Percentiles rank a stretch among this genome's conserved stretches.
Conservation (phyloP, 257 asterid species). For the Striga asiatica region DNA sequence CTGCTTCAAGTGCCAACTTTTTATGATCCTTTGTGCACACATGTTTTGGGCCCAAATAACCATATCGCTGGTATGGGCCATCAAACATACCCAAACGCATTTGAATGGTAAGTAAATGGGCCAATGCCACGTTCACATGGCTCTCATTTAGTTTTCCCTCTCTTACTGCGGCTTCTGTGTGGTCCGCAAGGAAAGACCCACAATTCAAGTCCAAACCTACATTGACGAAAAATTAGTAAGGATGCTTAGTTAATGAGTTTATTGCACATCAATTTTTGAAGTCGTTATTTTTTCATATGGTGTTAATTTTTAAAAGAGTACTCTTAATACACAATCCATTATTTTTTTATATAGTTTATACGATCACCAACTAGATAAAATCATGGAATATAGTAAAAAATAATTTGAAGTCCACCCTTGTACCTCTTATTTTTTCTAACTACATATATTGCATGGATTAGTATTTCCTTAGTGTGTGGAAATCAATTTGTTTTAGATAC, state of each 20-base stretch:
- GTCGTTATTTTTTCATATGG: no score
- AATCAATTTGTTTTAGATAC: no score
- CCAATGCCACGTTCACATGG: constrained; percentile 34
- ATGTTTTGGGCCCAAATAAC: constrained; percentile 44
- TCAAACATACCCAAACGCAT: constrained; percentile 88
- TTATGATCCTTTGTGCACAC: constrained; percentile 52
- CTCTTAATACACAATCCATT: neutral
- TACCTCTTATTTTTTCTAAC: no score
- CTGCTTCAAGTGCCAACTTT: constrained; percentile 63
- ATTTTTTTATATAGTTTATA: neutral
- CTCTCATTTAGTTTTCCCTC: constrained; percentile 33
- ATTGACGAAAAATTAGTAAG: no score
- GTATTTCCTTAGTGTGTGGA: no score
- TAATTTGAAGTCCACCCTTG: no score
- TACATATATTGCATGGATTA: no score
- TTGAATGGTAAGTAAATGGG: constrained; percentile 48
- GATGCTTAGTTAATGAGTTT: neutral
- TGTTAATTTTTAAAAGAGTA: no score
- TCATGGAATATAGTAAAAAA: no score
- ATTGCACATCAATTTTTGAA: neutral
- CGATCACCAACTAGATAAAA: no score
- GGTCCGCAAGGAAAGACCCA: constrained; percentile 46
- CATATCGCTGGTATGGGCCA: constrained; percentile 36
- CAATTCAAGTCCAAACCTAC: constrained; percentile 37
- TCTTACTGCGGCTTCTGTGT: constrained; percentile 47